phyloP scores from a whole-genome alignment of 345 rosid species.

The Euclidium syriacum region DNA sequence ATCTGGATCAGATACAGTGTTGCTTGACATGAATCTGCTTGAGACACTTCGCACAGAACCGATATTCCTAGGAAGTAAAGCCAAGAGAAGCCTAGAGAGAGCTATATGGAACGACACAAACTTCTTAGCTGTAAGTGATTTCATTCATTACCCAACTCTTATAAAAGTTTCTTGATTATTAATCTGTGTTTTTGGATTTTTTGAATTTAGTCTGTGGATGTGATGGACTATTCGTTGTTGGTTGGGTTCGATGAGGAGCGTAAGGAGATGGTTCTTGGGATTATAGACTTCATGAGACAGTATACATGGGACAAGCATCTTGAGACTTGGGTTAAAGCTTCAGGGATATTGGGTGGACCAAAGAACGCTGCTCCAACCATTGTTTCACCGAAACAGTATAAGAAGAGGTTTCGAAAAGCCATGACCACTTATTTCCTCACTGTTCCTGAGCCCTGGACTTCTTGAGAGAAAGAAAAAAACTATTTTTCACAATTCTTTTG shows the following conservation, averaged over 20 bases:
- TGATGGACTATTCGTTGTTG: conserved; percentile 94
- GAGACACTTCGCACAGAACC: conserved; percentile 84
- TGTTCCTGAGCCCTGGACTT: conserved; percentile 87
- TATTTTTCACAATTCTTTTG: conserved; percentile 24
- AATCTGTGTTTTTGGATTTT: background rate
- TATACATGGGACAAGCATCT: conserved; percentile 99
- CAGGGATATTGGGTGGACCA: conserved; percentile 82
- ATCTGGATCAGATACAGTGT: conserved; percentile 63
- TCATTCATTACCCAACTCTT: background rate
- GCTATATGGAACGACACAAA: conserved; percentile 96
- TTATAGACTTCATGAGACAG: conserved; percentile 96
- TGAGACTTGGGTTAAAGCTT: conserved; percentile 96
- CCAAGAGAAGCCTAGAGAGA: conserved; percentile 87
- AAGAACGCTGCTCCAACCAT: conserved; percentile 84
- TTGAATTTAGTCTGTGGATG: conserved; percentile 57
- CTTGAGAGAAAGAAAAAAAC: conserved; percentile 33
- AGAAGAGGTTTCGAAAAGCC: conserved; percentile 91
- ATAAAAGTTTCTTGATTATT: background rate
- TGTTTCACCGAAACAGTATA: conserved; percentile 85
- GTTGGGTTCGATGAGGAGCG: conserved; percentile 91
- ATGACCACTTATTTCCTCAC: conserved; percentile 94
- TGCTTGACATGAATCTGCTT: conserved; percentile 79
- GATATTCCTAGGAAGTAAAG: conserved; percentile 88
- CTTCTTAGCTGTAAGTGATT: conserved; percentile 78
- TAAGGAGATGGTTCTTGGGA: conserved; percentile 88